Evolutionary conservation across 2,329 filamentous ascomycete genomes (phyloP), one percentile per base, ranked within the genome.

Genomic region (Colletotrichum limetticola): DNA sequence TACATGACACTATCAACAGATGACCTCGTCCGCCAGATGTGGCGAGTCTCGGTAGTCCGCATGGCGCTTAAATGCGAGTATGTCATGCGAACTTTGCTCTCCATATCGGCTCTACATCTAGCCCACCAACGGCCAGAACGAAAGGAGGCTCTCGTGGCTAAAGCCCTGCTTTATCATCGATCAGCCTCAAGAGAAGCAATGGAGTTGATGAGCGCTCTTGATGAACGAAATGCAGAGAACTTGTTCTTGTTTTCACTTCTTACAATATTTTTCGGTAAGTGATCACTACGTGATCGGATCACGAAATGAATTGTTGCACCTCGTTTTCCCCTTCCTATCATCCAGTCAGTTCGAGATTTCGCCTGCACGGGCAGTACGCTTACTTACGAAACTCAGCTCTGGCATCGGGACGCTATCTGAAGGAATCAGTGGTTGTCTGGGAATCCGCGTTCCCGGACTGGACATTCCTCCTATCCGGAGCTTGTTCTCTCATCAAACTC

Each of bases 21-120:
- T 35, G 79, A 83, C 0, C 75, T 78, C 11, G 74, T 87, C 2
- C 84, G 84, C 52, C 80, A 82, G 42, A 82, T 88, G 56, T 89
- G 86, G 84, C 83, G 83, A 12, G 81, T 86, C 14, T 84, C 84
- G 64, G 83, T 86, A 2, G 84, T 87, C 11, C 82, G 83, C 22
- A 78, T 87, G 49, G 87, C 83, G 2, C 84, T 89, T 42, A 74
- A 78, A 1, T 83, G 83, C 69, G 84, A 83, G 12, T 88, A 85
- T 74, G 83, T 89, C 8, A 85, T 89, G 78, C 84, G 84, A n/a
- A 82, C 82, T 6, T 80, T 89, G 19, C 79, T 90, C 8, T 85
- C 87, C 11, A 76, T 89, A 12, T 84, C 87, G 3, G 86, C 86
- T 0, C 77, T 88, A 4, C 87, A 90, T 74, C 80, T 89, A 3